A percentile compares a stretch with the other conserved stretches of the same genome.
phyloP scores from a whole-genome alignment of 179 eudicot species.

The Vitellaria paradoxa region DNA sequence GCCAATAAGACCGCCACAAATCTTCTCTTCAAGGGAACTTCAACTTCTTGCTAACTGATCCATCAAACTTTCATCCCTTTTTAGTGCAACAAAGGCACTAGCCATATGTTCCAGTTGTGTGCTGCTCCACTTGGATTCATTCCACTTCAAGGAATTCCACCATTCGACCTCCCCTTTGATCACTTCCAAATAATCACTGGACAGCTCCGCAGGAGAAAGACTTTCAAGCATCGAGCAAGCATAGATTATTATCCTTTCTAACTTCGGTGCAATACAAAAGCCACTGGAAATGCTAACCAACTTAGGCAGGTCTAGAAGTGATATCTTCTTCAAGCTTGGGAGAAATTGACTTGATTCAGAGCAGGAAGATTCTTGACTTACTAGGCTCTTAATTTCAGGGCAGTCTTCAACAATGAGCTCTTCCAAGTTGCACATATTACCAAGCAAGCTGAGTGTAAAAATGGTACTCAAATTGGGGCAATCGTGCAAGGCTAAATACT shows the following conservation, averaged over 20 bases:
- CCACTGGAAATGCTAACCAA: slow-evolving; percentile 13
- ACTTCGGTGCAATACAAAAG: slow-evolving; percentile 1
- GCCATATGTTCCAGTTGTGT: not conserved
- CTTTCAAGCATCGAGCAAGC: slow-evolving; percentile 13
- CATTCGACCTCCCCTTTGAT: slow-evolving; percentile 24
- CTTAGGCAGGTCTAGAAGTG: slow-evolving; percentile 16
- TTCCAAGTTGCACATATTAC: not conserved
- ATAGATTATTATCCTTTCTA: slow-evolving; percentile 11
- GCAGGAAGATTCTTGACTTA: not conserved
- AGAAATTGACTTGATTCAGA: not conserved
- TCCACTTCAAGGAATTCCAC: slow-evolving; percentile 19
- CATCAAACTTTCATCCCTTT: slow-evolving; percentile 15
- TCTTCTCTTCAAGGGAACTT: not conserved
- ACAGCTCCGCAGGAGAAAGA: slow-evolving; percentile 5
- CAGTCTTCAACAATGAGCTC: slow-evolving; percentile 17
- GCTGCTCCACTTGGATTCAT: slow-evolving; percentile 9
- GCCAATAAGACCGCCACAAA: not conserved
- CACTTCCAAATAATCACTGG: not conserved
- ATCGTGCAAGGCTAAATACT: not conserved
- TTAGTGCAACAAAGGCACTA: slow-evolving; percentile 11
- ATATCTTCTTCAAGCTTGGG: slow-evolving; percentile 17
- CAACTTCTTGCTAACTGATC: slow-evolving; percentile 8
- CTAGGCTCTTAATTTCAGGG: slow-evolving; percentile 10
- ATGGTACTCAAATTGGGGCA: slow-evolving; percentile 13
- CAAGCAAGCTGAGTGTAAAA: slow-evolving; percentile 4